Conservation (phyloP, 2,329 filamentous ascomycete genomes). For the Calonectria fujianensis region DNA sequence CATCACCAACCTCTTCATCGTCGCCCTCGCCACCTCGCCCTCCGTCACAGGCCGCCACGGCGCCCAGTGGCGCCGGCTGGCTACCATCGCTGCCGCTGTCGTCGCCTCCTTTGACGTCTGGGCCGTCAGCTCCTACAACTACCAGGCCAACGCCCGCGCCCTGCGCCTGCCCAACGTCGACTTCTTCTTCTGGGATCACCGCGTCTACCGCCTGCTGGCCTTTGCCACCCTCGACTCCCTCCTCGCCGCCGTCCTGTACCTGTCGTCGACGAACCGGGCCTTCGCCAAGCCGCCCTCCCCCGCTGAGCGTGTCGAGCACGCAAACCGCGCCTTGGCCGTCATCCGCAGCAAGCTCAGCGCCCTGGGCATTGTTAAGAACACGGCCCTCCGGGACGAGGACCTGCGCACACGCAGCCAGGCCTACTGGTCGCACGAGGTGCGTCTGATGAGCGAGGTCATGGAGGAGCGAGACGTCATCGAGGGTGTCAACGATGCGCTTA, state of each 20-base stretch:
- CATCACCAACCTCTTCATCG: slow-evolving; percentile 82
- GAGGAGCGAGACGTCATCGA: slow-evolving; percentile 85
- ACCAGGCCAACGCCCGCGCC: slow-evolving; percentile 78
- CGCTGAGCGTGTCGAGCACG: slow-evolving; percentile 79
- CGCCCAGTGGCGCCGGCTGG: slow-evolving; percentile 80
- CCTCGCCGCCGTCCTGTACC: slow-evolving; percentile 81
- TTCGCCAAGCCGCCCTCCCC: slow-evolving; percentile 78
- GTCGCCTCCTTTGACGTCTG: slow-evolving; percentile 81
- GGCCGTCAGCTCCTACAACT: slow-evolving; percentile 78
- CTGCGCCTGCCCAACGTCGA: slow-evolving; percentile 79
- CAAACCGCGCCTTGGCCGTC: slow-evolving; percentile 73
- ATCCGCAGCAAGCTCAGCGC: slow-evolving; percentile 82
- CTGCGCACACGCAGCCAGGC: slow-evolving; percentile 79
- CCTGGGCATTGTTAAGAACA: slow-evolving; percentile 86
- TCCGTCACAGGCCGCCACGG: slow-evolving; percentile 78
- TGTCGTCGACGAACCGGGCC: slow-evolving; percentile 86
- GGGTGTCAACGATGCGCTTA: slow-evolving; percentile 80
- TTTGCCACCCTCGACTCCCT: slow-evolving; percentile 79
- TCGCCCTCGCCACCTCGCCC: slow-evolving; percentile 84
- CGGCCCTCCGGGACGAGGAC: slow-evolving; percentile 82
- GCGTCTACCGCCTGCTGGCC: slow-evolving; percentile 76
- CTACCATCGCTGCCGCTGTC: slow-evolving; percentile 77
- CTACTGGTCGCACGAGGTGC: slow-evolving; percentile 89
- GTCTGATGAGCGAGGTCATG: slow-evolving; percentile 83
- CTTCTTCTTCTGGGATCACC: slow-evolving; percentile 82